Conservation (phyloP, 1,284 basidiomycete species). For the Ceratobasidium papillatum region DNA sequence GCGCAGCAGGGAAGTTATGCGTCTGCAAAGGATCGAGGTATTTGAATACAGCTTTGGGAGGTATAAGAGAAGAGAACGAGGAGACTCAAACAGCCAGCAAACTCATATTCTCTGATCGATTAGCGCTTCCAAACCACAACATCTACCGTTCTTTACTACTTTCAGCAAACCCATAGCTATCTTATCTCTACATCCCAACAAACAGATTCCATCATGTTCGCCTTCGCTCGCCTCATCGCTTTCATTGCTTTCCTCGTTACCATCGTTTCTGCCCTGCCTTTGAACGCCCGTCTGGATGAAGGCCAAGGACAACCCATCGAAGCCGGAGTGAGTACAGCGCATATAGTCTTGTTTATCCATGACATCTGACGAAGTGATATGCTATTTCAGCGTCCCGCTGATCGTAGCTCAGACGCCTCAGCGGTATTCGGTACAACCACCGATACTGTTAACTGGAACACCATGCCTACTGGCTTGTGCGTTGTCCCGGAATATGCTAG, state of each 20-base stretch:
- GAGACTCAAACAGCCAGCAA: background rate
- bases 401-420: background rate
- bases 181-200: background rate
- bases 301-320: constrained; percentile 22
- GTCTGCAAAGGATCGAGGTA: no score
- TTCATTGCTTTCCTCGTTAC: background rate
- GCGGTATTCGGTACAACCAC: constrained; percentile 18
- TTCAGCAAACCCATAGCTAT: background rate
- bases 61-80: background rate
- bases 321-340: constrained; percentile 7
- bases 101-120: background rate
- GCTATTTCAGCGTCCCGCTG: background rate
- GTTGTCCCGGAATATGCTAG: constrained; percentile 21
- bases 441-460: background rate
- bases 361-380: background rate
- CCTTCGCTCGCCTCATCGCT: background rate
- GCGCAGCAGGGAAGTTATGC: background rate
- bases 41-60: background rate
- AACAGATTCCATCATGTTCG: constrained; percentile 12
- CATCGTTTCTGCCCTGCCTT: background rate
- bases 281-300: constrained; percentile 10
- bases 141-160: background rate
- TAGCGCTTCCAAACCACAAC: background rate
- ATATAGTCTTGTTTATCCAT: background rate
- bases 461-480: background rate